Evolutionary conservation across 2,329 filamentous ascomycete species (phyloP).

Genomic region (Fusarium vanettenii): DNA sequence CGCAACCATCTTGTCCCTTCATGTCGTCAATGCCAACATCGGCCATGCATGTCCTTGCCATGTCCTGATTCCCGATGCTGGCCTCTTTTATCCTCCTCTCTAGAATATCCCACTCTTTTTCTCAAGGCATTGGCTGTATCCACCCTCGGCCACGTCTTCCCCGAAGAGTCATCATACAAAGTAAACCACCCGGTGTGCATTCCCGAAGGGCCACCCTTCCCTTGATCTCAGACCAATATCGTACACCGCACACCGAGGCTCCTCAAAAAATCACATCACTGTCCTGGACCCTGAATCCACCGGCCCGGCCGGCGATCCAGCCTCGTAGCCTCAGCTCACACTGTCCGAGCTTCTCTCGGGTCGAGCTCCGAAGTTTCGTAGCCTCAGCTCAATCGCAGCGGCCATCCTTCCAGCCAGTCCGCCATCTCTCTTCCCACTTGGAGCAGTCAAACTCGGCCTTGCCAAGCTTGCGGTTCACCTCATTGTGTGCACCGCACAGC

Average conservation of each 20-base stretch:
- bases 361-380: background rate
- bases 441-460: conserved; percentile 92
- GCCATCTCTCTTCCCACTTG: conserved; percentile 94
- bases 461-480: conserved; percentile 88
- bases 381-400: conserved; percentile 62
- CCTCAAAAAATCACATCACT: conserved; percentile 2
- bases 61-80: background rate
- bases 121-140: conserved; percentile 28
- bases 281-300: conserved; percentile 9
- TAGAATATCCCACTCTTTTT: conserved; percentile 11
- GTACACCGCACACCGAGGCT: conserved; percentile 33
- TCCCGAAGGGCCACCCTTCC: background rate
- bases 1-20: conserved; percentile 11
- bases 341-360: background rate
- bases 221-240: conserved; percentile 9
- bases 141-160: conserved; percentile 15
- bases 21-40: conserved; percentile 13
- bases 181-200: conserved; percentile 3
- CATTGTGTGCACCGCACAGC: conserved; percentile 89
- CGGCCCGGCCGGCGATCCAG: conserved; percentile 22
- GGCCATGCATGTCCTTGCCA: conserved; percentile 13
- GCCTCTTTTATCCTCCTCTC: conserved; percentile 8
- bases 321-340: conserved; percentile 32
- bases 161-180: background rate
- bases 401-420: conserved; percentile 84